phyloP scores from a whole-genome alignment of 2,329 filamentous ascomycete species.

The Bipolaris cookei region DNA sequence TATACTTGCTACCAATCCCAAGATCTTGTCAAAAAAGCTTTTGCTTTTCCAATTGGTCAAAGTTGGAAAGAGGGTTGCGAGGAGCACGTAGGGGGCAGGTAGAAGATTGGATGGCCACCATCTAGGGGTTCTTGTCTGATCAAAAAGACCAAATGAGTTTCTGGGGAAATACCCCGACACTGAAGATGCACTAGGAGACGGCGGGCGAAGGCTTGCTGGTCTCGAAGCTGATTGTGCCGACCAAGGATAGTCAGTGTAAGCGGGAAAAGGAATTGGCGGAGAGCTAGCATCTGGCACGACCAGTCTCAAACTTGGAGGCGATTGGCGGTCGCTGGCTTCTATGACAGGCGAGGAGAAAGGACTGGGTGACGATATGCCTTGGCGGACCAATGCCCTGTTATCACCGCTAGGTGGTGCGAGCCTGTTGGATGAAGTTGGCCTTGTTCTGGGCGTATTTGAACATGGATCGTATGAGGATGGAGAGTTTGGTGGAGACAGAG shows the following conservation, averaged over 20 bases:
- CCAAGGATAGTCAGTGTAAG: constrained; percentile 63
- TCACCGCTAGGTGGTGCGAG: constrained; percentile 51
- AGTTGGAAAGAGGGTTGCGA: constrained; percentile 83
- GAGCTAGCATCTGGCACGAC: constrained; percentile 51
- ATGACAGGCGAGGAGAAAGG: constrained; percentile 38
- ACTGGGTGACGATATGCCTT: constrained; percentile 30
- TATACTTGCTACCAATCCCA: constrained; percentile 84
- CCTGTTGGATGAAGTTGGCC: constrained; percentile 32
- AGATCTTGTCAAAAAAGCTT: constrained; percentile 78
- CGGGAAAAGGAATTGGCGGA: constrained; percentile 69
- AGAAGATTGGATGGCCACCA: constrained; percentile 85
- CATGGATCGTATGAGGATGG: constrained; percentile 36
- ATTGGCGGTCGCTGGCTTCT: constrained; percentile 30
- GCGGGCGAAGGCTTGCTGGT: constrained; percentile 63
- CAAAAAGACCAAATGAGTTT: constrained; percentile 51
- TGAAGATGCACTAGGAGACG: constrained; percentile 58
- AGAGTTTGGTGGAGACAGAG: constrained; percentile 50
- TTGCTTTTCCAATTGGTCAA: constrained; percentile 82
- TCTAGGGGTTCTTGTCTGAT: constrained; percentile 55
- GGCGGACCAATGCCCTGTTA: constrained; percentile 22
- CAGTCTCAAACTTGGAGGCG: constrained; percentile 50
- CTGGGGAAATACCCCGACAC: constrained; percentile 56
- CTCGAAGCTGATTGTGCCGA: constrained; percentile 54
- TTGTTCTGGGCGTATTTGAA: constrained; percentile 31
- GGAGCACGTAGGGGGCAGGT: constrained; percentile 73